These are phyloP conservation scores for Pilatotrama ljubarskyi DNA, from an alignment of 768 basidiomycete species.

Conservation along the genomic window DNA sequence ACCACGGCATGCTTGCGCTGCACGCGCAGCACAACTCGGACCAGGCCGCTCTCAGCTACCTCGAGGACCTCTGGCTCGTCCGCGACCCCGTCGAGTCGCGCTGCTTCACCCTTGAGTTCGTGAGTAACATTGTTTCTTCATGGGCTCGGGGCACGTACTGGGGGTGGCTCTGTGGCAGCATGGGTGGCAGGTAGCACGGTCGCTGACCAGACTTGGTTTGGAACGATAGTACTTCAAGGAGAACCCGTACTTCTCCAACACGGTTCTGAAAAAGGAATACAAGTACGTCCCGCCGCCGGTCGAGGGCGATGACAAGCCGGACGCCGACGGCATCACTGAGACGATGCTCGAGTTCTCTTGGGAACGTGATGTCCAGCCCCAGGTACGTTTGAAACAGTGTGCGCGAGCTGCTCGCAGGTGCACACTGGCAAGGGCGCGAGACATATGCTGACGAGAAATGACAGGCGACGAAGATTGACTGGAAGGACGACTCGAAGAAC, in stretches of 20 bases:
- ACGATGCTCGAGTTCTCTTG: conserved; percentile 81
- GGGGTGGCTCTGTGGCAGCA: neutral
- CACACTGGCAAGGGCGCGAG: neutral
- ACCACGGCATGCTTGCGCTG: conserved; percentile 61
- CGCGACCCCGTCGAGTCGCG: conserved; percentile 74
- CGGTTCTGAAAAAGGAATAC: conserved; percentile 80
- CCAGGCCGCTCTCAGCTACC: conserved; percentile 76
- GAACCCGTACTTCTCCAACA: conserved; percentile 80
- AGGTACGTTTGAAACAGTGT: conserved; percentile 44
- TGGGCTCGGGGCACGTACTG: neutral
- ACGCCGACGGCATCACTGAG: conserved; percentile 73
- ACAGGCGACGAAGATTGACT: conserved; percentile 71
- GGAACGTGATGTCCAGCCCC: conserved; percentile 69
- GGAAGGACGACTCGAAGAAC: conserved; percentile 79
- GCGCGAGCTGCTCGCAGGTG: neutral
- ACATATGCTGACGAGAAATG: neutral
- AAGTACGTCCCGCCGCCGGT: conserved; percentile 61
- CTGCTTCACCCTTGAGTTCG: conserved; percentile 86
- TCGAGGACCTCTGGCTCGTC: conserved; percentile 84
- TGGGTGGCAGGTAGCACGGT: neutral
- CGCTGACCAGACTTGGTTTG: neutral
- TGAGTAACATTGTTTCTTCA: conserved; percentile 43
- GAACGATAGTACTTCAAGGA: conserved; percentile 71
- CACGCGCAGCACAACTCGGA: conserved; percentile 75
- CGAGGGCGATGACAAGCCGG: conserved; percentile 56